Conservation (phyloP, 1,284 basidiomycete genomes). For the Trametes sp. region DNA sequence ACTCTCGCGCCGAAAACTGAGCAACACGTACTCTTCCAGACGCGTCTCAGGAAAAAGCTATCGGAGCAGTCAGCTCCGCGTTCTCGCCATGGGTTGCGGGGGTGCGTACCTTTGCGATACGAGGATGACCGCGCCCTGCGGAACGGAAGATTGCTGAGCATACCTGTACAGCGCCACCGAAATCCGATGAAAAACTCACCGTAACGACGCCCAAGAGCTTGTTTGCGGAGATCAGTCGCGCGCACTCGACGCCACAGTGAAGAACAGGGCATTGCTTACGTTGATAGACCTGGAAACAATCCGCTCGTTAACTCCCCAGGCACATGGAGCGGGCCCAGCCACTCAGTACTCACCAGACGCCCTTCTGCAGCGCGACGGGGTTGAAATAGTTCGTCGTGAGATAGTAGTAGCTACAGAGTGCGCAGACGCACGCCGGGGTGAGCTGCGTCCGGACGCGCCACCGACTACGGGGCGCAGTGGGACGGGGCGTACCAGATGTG, state of each 20-base stretch:
- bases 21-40: conserved; percentile 19
- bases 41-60: conserved; percentile 29
- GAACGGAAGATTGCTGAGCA: background rate
- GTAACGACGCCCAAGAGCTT: conserved; percentile 24
- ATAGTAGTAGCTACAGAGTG: conserved; percentile 23
- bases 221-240: background rate
- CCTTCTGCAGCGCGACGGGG: conserved; percentile 16
- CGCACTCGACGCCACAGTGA: conserved; percentile 6
- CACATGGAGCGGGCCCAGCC: background rate
- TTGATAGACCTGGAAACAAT: conserved; percentile 25
- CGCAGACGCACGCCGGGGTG: background rate
- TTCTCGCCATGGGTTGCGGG: too few relatives aligned
- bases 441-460: background rate
- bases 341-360: conserved; percentile 27
- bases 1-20: background rate
- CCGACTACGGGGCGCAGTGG: too few relatives aligned
- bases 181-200: conserved; percentile 14
- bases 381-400: conserved; percentile 28
- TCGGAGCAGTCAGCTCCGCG: background rate
- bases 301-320: background rate
- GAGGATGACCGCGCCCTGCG: conserved; percentile 23
- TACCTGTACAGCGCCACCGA: background rate
- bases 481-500: conserved; percentile 21
- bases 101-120: conserved; percentile 19
- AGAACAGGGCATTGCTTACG: conserved; percentile 15